Conservation (phyloP, 1,139 yeast genomes). For the Yamadazyma aaseri region DNA sequence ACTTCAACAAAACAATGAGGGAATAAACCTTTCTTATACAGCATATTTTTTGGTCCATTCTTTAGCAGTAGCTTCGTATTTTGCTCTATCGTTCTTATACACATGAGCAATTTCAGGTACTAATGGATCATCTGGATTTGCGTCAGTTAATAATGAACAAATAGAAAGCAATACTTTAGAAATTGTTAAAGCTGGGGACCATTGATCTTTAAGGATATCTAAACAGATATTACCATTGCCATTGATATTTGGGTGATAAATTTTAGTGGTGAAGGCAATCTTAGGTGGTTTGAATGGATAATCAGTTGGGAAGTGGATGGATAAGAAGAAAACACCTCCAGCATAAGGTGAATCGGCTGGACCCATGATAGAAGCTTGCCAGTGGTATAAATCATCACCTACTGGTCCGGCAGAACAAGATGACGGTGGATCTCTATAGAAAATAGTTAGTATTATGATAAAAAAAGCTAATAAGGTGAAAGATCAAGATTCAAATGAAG, state of each 20-base stretch:
- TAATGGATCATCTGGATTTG: conserved; percentile 98
- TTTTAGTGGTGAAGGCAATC: conserved; percentile 85
- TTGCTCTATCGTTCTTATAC: conserved; percentile 90
- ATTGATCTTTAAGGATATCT: conserved; percentile 82
- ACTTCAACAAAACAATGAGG: too few species aligned
- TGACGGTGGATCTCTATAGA: conserved; percentile 90
- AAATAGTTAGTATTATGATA: neutral
- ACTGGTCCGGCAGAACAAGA: conserved; percentile 99
- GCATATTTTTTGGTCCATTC: conserved; percentile 99
- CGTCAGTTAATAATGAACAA: conserved; percentile 91
- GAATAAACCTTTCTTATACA: conserved; percentile 45
- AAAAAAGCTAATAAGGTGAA: neutral
- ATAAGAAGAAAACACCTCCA: conserved; percentile 88
- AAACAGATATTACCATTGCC: conserved; percentile 85
- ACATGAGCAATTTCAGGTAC: conserved; percentile 98
- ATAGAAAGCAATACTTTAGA: conserved; percentile 86
- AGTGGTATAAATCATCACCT: conserved; percentile 92
- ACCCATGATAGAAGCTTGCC: conserved; percentile 98
- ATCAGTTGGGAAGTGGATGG: conserved; percentile 92
- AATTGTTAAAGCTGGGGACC: conserved; percentile 90
- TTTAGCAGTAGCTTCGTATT: conserved; percentile 95
- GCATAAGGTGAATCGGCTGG: conserved; percentile 93
- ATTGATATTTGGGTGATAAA: conserved; percentile 89
- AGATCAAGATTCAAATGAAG: too few species aligned
- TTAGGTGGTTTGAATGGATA: conserved; percentile 94